Evolutionary conservation across 2,329 filamentous ascomycete genomes (phyloP), one percentile per base, ranked within the genome.

Genomic region (Penicillium hordei): DNA sequence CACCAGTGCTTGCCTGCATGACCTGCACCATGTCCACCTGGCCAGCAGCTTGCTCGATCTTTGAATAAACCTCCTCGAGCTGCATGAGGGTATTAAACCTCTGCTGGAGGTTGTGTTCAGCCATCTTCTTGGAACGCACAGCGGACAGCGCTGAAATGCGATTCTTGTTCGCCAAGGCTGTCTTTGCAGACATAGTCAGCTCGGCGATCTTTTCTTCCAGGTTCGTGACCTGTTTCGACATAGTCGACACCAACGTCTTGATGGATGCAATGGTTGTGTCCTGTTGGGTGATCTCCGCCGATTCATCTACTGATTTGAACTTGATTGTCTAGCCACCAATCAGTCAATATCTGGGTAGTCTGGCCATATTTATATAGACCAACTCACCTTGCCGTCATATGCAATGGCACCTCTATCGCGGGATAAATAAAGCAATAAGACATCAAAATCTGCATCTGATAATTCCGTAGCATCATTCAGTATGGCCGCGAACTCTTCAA

Each of bases 261-360:
- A 99, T 81, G 50, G 89, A 88, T 1, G 92, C 92, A 61, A 97
- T 90, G 0, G 90, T 89, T 5, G 81, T 79, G 75, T 99, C 94
- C 67, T 95, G 89, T 57, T 87, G 79, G 0, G 89, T 90, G 62
- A 97, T 88, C 1, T 80, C 75, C 13, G 71, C 65, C 1, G 70
- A 64, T 51, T 84, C 81, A 3, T 80, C 78, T 0, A 82, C 71
- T 0, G 76, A 75, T 66, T 85, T 88, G 72, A 97, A 87, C 71
- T 90, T 93, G 65, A 99, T 82, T 0, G 87, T 90, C 63, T 86
- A 76, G n/a, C 21, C 9, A 25, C 45, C 42, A 45, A 34, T 52
- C 58, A 29, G 55, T 72, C 62, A 70, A 63, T 55, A 54, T 61
- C 31, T 42, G 51, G 31, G 49, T 15, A 7, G 49, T 39, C 31